phyloP scores from a whole-genome alignment of 2,329 filamentous ascomycete genomes.

The Allantophomopsis cytisporea region DNA sequence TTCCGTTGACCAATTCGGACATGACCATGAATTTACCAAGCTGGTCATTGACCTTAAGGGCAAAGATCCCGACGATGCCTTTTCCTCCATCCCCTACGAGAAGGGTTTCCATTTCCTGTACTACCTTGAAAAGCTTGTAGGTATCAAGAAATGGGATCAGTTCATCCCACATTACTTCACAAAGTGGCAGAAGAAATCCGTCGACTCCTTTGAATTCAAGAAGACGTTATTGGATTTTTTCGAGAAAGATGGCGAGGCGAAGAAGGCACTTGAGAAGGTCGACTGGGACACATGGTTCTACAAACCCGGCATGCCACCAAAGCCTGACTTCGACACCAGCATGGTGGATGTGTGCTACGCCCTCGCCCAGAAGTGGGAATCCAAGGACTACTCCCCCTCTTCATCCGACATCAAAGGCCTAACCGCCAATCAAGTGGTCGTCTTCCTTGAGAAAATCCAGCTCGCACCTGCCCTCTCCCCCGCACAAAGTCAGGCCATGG shows the following conservation, averaged over 20 bases:
- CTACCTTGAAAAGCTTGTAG: slow-evolving; percentile 74
- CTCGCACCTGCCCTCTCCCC: slow-evolving; percentile 48
- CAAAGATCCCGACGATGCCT: slow-evolving; percentile 90
- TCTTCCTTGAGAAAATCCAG: slow-evolving; percentile 76
- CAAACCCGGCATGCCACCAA: slow-evolving; percentile 74
- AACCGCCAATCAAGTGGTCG: slow-evolving; percentile 78
- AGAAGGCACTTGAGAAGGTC: slow-evolving; percentile 52
- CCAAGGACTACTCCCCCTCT: slow-evolving; percentile 44
- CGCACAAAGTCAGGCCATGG: slow-evolving; percentile 58
- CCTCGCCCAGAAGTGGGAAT: slow-evolving; percentile 70
- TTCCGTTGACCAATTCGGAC: slow-evolving; percentile 63
- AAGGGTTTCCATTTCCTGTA: slow-evolving; percentile 95
- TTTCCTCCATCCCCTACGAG: slow-evolving; percentile 85
- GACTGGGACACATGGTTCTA: slow-evolving; percentile 91
- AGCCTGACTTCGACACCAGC: slow-evolving; percentile 81
- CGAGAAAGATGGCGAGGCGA: slow-evolving; percentile 44
- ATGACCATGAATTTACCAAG: slow-evolving; percentile 86
- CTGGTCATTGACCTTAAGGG: slow-evolving; percentile 78
- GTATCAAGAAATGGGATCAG: slow-evolving; percentile 77
- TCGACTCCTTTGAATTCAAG: slow-evolving; percentile 93
- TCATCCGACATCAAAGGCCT: slow-evolving; percentile 58
- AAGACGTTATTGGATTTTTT: slow-evolving; percentile 81
- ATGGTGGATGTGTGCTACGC: slow-evolving; percentile 77
- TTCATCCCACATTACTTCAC: slow-evolving; percentile 95
- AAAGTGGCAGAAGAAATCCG: slow-evolving; percentile 70